phyloP scores from a whole-genome alignment of 352 stramenopile genomes.

The Lagenidium sp. region DNA sequence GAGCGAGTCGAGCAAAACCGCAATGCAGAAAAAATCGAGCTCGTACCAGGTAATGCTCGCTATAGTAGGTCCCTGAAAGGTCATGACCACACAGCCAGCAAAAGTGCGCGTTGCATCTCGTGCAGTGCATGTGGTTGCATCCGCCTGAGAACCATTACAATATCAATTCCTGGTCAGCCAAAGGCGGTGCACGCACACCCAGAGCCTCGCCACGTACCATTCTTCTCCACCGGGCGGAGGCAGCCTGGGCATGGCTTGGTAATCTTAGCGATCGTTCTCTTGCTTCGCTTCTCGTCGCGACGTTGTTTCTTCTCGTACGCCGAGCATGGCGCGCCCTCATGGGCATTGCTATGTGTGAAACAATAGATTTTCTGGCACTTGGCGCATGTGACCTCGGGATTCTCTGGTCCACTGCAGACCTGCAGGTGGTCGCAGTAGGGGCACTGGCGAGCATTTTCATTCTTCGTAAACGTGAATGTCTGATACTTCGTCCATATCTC shows the following conservation, averaged over 20 bases:
- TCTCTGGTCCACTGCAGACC: constrained; percentile 26
- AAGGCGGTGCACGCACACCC: too few relatives aligned
- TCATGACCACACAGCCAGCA: constrained; percentile 11
- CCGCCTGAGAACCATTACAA: constrained; percentile 2
- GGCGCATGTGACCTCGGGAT: constrained; percentile 31
- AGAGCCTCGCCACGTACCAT: constrained; percentile 13
- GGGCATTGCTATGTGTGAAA: constrained; percentile 45
- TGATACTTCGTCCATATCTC: constrained; percentile 60
- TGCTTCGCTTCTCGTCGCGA: constrained; percentile 24
- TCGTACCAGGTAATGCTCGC: too few relatives aligned
- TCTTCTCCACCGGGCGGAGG: constrained; percentile 39
- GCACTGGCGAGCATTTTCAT: constrained; percentile 48
- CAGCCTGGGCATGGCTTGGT: constrained; percentile 43
- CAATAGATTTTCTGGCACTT: constrained; percentile 30
- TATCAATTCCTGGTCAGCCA: too few relatives aligned
- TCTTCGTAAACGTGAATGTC: constrained; percentile 80
- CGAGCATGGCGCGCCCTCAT: constrained; percentile 21
- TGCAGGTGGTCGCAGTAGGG: constrained; percentile 45
- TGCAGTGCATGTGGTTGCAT: constrained; percentile 7
- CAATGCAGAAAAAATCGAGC: too few relatives aligned
- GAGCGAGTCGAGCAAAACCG: too few relatives aligned
- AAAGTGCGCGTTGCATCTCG: constrained; percentile 1
- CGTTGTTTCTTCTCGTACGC: constrained; percentile 21
- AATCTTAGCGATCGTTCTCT: constrained; percentile 18
- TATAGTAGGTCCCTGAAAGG: too few relatives aligned